These are phyloP conservation scores for Mortierella antarctica DNA, from an alignment of 192 early-diverging fungal species.

Conservation along the genomic window DNA sequence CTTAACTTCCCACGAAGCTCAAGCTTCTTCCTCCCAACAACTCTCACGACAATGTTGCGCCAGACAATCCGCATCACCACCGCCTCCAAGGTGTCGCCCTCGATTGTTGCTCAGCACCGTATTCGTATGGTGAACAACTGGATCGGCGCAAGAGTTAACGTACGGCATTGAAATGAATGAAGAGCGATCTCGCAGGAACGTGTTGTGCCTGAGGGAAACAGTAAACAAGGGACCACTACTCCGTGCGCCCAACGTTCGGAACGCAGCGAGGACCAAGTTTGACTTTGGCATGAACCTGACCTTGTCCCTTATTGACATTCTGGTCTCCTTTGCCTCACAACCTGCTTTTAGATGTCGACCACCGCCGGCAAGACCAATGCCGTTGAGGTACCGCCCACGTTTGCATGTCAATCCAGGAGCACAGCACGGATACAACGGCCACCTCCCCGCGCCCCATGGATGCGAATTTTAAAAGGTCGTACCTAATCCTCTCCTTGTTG, in stretches of 20 bases:
- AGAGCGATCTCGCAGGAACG: no score
- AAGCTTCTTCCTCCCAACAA: not conserved
- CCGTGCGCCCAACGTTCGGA: no score
- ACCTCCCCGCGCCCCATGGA: not conserved
- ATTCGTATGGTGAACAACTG: slow-evolving; percentile 47
- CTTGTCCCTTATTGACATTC: not conserved
- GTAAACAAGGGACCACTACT: no score
- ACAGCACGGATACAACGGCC: not conserved
- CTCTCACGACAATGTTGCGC: slow-evolving; percentile 31
- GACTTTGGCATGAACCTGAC: not conserved
- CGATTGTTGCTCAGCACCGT: slow-evolving; percentile 37
- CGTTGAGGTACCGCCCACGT: slow-evolving; percentile 23
- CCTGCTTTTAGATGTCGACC: slow-evolving; percentile 40
- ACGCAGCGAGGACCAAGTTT: no score
- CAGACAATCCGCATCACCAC: slow-evolving; percentile 43
- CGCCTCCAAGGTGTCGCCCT: slow-evolving; percentile 39
- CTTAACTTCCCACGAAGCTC: no score
- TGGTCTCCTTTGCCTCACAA: not conserved
- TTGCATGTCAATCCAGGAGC: not conserved
- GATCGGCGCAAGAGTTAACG: slow-evolving; percentile 42
- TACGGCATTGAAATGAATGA: slow-evolving; percentile 3
- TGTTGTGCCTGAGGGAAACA: no score
- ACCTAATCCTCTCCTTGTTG: not conserved
- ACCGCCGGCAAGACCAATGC: slow-evolving; percentile 33
- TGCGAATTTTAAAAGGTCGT: not conserved